Conservation (phyloP, 2,329 filamentous ascomycete species). For the Fusarium paranaense region DNA sequence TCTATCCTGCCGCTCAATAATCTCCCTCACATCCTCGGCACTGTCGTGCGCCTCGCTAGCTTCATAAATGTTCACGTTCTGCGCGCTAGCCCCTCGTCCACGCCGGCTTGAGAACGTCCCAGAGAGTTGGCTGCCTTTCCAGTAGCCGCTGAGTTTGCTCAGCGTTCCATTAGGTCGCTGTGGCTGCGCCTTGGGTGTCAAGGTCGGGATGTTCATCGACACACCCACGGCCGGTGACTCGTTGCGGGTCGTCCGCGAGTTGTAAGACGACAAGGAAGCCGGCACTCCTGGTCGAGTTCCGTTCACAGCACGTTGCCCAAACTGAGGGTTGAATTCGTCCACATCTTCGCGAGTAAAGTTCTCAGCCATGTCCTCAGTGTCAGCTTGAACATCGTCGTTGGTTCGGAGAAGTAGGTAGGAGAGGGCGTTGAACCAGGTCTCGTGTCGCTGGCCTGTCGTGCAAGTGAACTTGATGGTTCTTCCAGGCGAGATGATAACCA, state of each 20-base stretch:
- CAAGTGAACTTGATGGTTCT: conserved; percentile 94
- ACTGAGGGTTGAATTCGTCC: conserved; percentile 84
- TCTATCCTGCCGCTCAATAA: conserved; percentile 82
- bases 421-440: conserved; percentile 98
- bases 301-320: conserved; percentile 50
- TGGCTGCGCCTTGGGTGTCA: conserved; percentile 62
- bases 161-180: conserved; percentile 60
- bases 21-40: conserved; percentile 83
- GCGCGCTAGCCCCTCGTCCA: conserved; percentile 61
- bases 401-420: conserved; percentile 91
- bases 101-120: conserved; percentile 67
- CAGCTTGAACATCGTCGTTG: conserved; percentile 70
- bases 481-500: conserved; percentile 90
- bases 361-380: conserved; percentile 68
- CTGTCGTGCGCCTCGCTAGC: conserved; percentile 77
- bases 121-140: conserved; percentile 60
- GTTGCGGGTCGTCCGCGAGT: conserved; percentile 77
- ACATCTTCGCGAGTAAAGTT: conserved; percentile 72
- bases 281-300: conserved; percentile 64
- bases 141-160: conserved; percentile 70
- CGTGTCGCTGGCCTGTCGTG: conserved; percentile 91
- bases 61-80: conserved; percentile 66
- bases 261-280: conserved; percentile 82
- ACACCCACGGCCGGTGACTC: conserved; percentile 68
- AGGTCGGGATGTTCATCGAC: conserved; percentile 66